Evolutionary conservation across 441 rosid genomes (phyloP).

Genomic region (Euphorbia corollata): DNA sequence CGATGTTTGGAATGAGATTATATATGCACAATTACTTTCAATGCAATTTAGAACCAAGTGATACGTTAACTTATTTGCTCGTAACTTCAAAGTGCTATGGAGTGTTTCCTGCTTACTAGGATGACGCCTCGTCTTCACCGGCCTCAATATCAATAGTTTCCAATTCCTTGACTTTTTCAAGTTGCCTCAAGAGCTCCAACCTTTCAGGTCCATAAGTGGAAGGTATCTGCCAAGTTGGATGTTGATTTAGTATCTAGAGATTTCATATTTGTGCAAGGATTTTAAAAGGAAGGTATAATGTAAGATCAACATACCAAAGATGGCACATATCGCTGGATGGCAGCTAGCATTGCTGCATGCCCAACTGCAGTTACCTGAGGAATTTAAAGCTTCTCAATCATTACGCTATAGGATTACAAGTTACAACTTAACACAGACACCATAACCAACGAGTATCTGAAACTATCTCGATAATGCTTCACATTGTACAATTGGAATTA

Average conservation of each 20-base stretch:
- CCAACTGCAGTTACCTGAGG: conserved; percentile 93
- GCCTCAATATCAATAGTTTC: conserved; percentile 52
- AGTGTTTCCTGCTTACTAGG: conserved; percentile 26
- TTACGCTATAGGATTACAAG: not conserved
- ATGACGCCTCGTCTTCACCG: conserved; percentile 42
- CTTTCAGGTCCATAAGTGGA: conserved; percentile 94
- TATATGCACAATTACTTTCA: conserved; percentile 55
- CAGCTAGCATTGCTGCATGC: conserved; percentile 96
- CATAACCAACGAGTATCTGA: not conserved
- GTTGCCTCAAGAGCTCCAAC: conserved; percentile 83
- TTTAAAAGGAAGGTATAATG: conserved; percentile 12
- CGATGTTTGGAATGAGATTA: conserved; percentile 67
- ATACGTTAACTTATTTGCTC: conserved; percentile 8
- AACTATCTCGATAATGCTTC: not conserved
- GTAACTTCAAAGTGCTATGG: conserved; percentile 3
- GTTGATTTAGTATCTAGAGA: conserved; percentile 12
- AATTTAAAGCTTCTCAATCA: conserved; percentile 14
- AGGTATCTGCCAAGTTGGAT: conserved; percentile 57
- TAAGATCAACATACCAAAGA: conserved; percentile 49
- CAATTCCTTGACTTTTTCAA: conserved; percentile 77
- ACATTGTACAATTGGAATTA: not conserved
- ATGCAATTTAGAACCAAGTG: conserved; percentile 43
- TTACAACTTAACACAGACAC: not conserved
- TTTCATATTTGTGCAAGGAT: not conserved
- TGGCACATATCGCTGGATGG: conserved; percentile 89